Evolutionary conservation across 2,329 filamentous ascomycete species (phyloP), one percentile per base, ranked within the genome.

Genomic region (Nemania sp.): DNA sequence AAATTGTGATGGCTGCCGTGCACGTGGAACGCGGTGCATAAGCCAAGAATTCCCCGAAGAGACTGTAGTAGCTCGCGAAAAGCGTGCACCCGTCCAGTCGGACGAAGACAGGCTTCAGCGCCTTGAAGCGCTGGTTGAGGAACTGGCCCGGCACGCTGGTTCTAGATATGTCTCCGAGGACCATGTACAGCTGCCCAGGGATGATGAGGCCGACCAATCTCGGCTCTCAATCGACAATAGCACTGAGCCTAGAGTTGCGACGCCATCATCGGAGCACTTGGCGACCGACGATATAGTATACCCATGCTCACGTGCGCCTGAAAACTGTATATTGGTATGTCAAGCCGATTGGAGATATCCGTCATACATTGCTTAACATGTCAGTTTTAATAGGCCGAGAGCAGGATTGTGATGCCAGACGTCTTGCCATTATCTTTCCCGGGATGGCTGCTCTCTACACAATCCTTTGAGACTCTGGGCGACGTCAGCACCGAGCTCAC

Each of bases 31-130:
- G 7, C 42, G 17, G 7, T 59, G 56, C 22, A 34, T 57, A 7
- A 30, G 54, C 26, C 56, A 59, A 31, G 56, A 59, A 17, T 46
- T 51, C 17, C 28, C 54, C 2, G 46, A 56, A 9, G 52, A 59
- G 6, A 41, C 14, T 17, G 33, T 30, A n/a, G n/a, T n/a, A n/a
- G n/a, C 3, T 28, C 28, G 19, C 20, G 22, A 31, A 28, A 37
- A 22, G 34, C 40, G 42, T 7, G 24, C 24, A 26, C 3, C 14
- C 49, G 48, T 24, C 28, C 45, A 34, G 31, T 23, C 31, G 22
- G 41, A 53, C 17, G 54, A 49, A 5, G 15, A 8, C 28, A 57
- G 50, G n/a, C 30, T 59, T 17, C 33, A 22, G 19, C 53, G 49
- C 8, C 49, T 57, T 28, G 56, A 59, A 46, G 37, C 43, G 8